Conservation (phyloP, 257 asterid species). For the Solanum megistacrolobum region DNA sequence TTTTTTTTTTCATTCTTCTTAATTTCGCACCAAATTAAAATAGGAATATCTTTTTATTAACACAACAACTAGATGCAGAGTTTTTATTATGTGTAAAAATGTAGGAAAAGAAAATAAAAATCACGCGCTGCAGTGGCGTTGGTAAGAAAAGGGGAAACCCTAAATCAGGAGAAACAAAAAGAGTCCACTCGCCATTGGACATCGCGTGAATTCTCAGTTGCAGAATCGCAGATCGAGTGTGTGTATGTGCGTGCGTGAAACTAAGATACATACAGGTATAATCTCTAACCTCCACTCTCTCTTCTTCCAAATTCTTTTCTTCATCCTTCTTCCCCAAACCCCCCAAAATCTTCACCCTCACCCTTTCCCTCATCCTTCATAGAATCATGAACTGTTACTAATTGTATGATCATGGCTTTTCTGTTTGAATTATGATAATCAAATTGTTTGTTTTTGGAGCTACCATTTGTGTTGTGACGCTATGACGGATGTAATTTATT, state of each 20-base stretch:
- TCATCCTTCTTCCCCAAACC: neutral
- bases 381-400: neutral
- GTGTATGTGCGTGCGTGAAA: neutral
- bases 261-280: neutral
- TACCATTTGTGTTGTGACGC: neutral
- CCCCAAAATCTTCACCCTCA: neutral
- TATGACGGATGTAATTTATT: neutral
- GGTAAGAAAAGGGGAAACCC: neutral
- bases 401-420: neutral
- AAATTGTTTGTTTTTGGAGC: neutral
- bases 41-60: too few species aligned
- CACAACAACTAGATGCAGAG: neutral
- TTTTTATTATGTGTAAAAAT: neutral
- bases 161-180: neutral
- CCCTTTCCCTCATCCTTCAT: neutral
- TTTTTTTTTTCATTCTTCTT: too few species aligned
- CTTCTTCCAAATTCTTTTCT: neutral
- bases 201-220: slow-evolving; percentile 3
- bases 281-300: neutral
- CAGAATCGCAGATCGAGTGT: slow-evolving; percentile 2
- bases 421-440: neutral
- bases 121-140: slow-evolving; percentile 4
- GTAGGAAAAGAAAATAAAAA: neutral
- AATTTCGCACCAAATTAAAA: too few species aligned
- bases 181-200: slow-evolving; percentile 1